Percentiles rank a stretch among this genome's conserved stretches.
Evolutionary conservation across 208 protist genomes (phyloP).

Genomic region (Strigomonas galati): DNA sequence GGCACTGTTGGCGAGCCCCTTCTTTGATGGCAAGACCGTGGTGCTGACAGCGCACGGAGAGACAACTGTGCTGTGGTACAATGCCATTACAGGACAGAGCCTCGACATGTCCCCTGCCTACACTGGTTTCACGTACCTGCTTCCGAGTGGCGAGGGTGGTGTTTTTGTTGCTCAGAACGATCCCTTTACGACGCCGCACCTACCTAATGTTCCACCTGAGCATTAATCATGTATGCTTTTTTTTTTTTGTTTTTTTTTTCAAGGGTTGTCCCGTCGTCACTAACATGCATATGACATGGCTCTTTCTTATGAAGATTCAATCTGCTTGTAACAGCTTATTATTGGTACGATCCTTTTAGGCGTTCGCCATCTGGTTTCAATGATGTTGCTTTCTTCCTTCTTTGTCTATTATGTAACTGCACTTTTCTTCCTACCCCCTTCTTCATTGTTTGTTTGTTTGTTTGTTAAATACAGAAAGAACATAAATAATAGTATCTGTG

Average conservation of each 20-base stretch:
- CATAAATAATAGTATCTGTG: no score
- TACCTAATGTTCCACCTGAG: conserved; percentile 17
- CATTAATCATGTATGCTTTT: conserved; percentile 6
- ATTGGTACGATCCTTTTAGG: background rate
- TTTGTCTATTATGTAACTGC: no score
- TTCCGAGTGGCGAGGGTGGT: conserved; percentile 11
- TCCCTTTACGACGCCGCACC: conserved; percentile 24
- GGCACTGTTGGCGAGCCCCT: conserved; percentile 17
- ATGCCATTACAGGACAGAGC: conserved; percentile 15
- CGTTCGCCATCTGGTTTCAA: background rate
- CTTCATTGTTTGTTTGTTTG: no score
- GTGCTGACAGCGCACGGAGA: conserved; percentile 38
- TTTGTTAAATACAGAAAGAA: no score
- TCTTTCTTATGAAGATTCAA: no score
- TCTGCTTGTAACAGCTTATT: no score
- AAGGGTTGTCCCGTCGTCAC: no score
- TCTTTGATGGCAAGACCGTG: conserved; percentile 40
- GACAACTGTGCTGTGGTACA: conserved; percentile 25
- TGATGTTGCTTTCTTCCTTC: no score
- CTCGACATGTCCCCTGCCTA: conserved; percentile 16
- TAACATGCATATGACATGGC: no score
- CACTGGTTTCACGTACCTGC: conserved; percentile 27
- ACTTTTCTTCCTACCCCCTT: no score
- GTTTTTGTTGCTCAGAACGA: conserved; percentile 12
- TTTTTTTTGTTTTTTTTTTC: no score